Evolutionary conservation across 2,329 filamentous ascomycete species (phyloP), one percentile per base, ranked within the genome.

Genomic region (Colletotrichum sp.): DNA sequence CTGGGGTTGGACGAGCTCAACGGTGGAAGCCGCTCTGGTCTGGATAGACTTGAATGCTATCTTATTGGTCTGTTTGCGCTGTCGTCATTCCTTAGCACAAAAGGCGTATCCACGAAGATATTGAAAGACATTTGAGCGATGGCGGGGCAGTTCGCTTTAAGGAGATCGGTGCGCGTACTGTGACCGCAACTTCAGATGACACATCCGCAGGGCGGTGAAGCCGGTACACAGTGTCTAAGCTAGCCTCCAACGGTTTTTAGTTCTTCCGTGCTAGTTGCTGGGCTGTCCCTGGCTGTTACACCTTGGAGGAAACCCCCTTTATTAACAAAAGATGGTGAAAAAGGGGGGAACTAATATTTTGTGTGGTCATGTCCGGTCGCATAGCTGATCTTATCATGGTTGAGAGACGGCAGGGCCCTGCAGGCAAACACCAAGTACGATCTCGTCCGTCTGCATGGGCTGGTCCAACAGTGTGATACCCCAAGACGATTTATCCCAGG

Each of bases 41-140:
- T 60, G 49, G 39, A 55, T 10, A n/a, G 18, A 74, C 49, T 24
- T 32, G 34, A 49, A 60, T 60, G 32, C 32, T 63, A 52, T 28
- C 57, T 74, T 59, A 75, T 75, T 76, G 75, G 75, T 63, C 63
- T 76, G 62, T 21, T 65, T 67, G 75, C 71, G 52, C 60, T 75
- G 72, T 67, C 75, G 75, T 77, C 72, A 71, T 75, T 77, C 63
- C 52, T 57, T 63, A 71, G 71, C 64, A 39, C 36, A 59, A 21
- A 63, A 57, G 39, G 73, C 52, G 70, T 65, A 69, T 59, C 70
- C 49, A 62, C 59, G 74, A 76, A 74, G 74, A 69, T 73, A 74
- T 76, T 65, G 64, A 69, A 69, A 76, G 70, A 74, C 59, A 64
- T 74, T 65, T 44, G 65, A 76, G 49, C 49, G 39, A 30, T 69